Evolutionary conservation across 495 filamentous ascomycete species (phyloP), one percentile per base, ranked within the genome.

Genomic region (Daldinia grandis): DNA sequence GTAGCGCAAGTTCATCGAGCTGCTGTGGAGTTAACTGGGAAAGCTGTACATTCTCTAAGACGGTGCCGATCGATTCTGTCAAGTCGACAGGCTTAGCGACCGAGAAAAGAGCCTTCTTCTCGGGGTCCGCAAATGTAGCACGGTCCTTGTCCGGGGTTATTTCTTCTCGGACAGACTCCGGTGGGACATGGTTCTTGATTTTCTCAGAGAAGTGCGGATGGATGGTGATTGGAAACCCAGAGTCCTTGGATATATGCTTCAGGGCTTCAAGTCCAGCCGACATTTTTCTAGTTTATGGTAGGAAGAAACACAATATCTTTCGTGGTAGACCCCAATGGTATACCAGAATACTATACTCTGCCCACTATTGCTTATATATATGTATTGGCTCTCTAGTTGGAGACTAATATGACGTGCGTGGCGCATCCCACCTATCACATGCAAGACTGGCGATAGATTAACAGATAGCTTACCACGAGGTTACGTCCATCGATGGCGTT

Each of bases 151-250:
- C 77, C 17, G 84, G 84, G 14, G 62, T 51, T 14, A 84, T 65
- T 54, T 80, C 73, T 38, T 82, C 73, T 28, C 80, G 81, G 58
- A 77, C 30, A 1, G 81, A 64, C 76, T 86, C 84, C 0, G 82
- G 78, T 33, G 85, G 84, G 8, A 79, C 68, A 73, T 84, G 79
- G 27, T 75, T 60, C 37, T 68, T 79, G 67, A 87, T 85, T 62
- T 84, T 86, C 57, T 87, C 87, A 6, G 90, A 92, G 66, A 93
- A 82, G 76, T 92, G 92, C 5, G 87, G 88, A 76, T 89, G 87
- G 14, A 81, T 60, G 5, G 78, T 75, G 21, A 78, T 75, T 31
- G 78, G 76, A 31, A 79, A 81, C 21, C 78, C 78, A 0, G 79
- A 81, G 65, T 81, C 79, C 27, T 70, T 71, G 5, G 79, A 79